Evolutionary conservation across 345 rosid genomes (phyloP).

Genomic region (Anacardium occidentale): DNA sequence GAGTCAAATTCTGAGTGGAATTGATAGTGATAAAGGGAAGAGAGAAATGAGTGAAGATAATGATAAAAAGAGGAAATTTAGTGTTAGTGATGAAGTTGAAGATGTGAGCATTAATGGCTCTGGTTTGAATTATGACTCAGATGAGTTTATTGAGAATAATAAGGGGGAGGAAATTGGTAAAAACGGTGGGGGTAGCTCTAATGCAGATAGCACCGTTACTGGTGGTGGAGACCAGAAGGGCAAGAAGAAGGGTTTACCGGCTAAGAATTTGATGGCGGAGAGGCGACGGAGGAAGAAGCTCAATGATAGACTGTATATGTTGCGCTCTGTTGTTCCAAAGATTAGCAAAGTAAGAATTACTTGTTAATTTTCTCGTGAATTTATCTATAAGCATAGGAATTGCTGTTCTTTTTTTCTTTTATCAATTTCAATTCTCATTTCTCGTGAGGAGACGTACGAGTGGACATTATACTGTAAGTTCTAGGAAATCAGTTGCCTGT

Average conservation of each 20-base stretch:
- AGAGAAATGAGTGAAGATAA: conserved; percentile 39
- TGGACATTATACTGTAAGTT: conserved; percentile 10
- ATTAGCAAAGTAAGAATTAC: conserved; percentile 55
- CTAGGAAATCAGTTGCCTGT: conserved; percentile 6
- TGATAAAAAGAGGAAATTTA: conserved; percentile 32
- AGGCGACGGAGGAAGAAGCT: conserved; percentile 67
- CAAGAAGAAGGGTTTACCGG: conserved; percentile 61
- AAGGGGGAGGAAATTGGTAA: conserved; percentile 41
- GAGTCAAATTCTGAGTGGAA: conserved; percentile 24
- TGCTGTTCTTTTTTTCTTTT: not conserved
- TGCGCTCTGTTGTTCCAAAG: conserved; percentile 64
- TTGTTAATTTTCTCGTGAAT: conserved; percentile 27
- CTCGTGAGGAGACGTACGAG: conserved; percentile 26
- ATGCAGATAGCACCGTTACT: conserved; percentile 42
- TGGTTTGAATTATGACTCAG: conserved; percentile 54
- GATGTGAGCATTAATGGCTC: conserved; percentile 53
- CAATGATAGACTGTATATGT: conserved; percentile 61
- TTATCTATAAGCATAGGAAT: not conserved
- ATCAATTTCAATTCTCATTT: conserved; percentile 9
- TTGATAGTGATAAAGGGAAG: conserved; percentile 45
- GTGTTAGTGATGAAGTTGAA: conserved; percentile 34
- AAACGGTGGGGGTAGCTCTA: conserved; percentile 42
- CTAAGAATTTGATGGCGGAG: conserved; percentile 70
- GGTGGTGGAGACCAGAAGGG: conserved; percentile 52
- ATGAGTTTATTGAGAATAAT: conserved; percentile 45